Conservation (phyloP, 768 basidiomycete genomes). For the Mycena capillaripes region DNA sequence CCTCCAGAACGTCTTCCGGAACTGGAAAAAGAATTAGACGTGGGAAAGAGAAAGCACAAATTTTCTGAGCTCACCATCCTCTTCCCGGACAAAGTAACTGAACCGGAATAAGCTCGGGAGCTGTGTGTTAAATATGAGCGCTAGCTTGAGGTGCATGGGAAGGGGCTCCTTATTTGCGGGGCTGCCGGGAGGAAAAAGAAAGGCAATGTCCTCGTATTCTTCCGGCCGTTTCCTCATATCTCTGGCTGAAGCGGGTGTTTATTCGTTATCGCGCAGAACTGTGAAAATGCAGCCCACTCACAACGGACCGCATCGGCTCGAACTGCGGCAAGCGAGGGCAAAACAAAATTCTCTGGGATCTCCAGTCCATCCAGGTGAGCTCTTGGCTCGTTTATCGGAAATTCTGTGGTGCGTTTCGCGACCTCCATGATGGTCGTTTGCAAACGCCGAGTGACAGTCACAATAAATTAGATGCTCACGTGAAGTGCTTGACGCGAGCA, state of each 20-base stretch:
- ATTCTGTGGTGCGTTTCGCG: not conserved
- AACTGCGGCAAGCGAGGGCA: conserved; percentile 2
- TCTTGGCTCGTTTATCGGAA: not conserved
- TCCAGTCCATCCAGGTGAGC: conserved; percentile 15
- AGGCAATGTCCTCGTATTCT: conserved; percentile 14
- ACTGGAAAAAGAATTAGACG: conserved; percentile 26
- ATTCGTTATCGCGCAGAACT: not conserved
- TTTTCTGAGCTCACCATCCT: conserved; percentile 31
- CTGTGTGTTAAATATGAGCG: conserved; percentile 16
- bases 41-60: not conserved
- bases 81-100: conserved; percentile 33
- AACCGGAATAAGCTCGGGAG: conserved; percentile 37
- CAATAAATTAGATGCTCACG: no score
- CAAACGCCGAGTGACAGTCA: no score
- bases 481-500: no score
- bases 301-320: conserved; percentile 8
- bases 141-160: conserved; percentile 14
- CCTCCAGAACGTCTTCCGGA: conserved; percentile 35
- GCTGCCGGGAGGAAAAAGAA: conserved; percentile 2
- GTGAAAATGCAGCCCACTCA: not conserved
- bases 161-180: conserved; percentile 5
- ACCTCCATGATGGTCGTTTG: not conserved
- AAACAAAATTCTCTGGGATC: not conserved
- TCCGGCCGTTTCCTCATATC: conserved; percentile 8
- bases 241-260: not conserved